Base-by-base conservation (phyloP, 1,139 yeast species). In the Geotrichum restrictum region DNA sequence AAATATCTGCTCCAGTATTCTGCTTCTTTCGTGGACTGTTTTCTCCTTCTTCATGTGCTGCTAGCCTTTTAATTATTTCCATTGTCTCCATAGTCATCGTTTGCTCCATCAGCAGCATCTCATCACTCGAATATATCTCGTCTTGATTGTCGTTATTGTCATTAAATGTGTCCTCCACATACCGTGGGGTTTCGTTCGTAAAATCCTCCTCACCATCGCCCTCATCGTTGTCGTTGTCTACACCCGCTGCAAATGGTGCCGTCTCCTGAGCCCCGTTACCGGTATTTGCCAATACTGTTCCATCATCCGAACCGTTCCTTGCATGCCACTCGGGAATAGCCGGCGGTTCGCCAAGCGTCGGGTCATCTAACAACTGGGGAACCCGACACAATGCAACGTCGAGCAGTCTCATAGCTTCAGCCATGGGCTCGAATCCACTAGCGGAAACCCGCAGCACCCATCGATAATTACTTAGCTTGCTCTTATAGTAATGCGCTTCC, bases 371-470 rank as follows among this genome's bases (percentile, higher is more conserved):
- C 19, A 60, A 48, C 6, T 58, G 61, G 0, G 64, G 64, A 6
- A 62, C 60, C 14, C 63, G 56, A 5, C 61, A 56, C 45, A 60
- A 56, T 11, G 64, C 63, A 22, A 60, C 58, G 18, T 87, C 93
- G 55, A 88, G 77, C 62, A 82, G 79, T 51, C 73, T 72, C 51
- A 88, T 70, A 0, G 95, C 95, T 54, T 77, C 80, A 16, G 80
- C 80, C 36, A 86, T 88, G 58, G 85, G 88, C 44, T 79, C 85
- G 64, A 87, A 88, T 14, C 88, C 85, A 56, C 82, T 81, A 1
- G 91, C 79, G 16, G 87, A 79, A 27, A 83, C 82, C 62, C 85
- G 81, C 49, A 91, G 69, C 13, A 83, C 77, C 85, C 88, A 82
- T 56, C 94, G 72, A 65, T 87, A 89, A 60, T 84, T 84, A 63